A percentile compares a stretch with the other conserved stretches of the same genome.
These are phyloP conservation scores for Pythium aristosporum DNA, from an alignment of 352 stramenopile species.

Conservation along the genomic window DNA sequence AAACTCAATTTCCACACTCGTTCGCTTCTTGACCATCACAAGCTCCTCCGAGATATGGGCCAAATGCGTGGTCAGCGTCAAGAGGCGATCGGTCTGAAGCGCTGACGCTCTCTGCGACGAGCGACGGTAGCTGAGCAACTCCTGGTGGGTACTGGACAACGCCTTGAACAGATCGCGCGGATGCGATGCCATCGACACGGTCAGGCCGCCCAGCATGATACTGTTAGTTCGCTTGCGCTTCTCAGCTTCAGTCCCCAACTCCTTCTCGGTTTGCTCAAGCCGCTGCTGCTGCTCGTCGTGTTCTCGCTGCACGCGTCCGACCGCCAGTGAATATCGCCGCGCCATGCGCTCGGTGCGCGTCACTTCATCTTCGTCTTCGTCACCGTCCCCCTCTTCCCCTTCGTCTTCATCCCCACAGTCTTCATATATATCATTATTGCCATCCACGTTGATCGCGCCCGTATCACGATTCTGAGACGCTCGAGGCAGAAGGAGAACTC, in stretches of 20 bases:
- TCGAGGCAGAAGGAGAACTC: slow-evolving; percentile 7
- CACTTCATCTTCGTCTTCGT: slow-evolving; percentile 33
- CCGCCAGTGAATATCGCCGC: slow-evolving; percentile 51
- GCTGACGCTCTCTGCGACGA: slow-evolving; percentile 50
- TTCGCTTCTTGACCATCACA: slow-evolving; percentile 62
- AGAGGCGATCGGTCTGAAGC: slow-evolving; percentile 54
- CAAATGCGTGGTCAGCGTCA: slow-evolving; percentile 66
- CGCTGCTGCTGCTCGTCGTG: slow-evolving; percentile 48
- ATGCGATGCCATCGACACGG: slow-evolving; percentile 56
- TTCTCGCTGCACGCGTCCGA: slow-evolving; percentile 50
- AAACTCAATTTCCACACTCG: slow-evolving; percentile 54
- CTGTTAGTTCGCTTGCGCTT: slow-evolving; percentile 58
- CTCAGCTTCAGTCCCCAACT: slow-evolving; percentile 38
- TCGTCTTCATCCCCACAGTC: slow-evolving; percentile 2
- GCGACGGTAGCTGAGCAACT: slow-evolving; percentile 42
- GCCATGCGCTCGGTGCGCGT: slow-evolving; percentile 47
- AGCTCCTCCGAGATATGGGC: slow-evolving; percentile 67
- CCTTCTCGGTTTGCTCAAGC: slow-evolving; percentile 40
- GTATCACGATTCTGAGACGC: neutral
- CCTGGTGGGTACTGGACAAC: slow-evolving; percentile 41
- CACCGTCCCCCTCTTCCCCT: slow-evolving; percentile 15
- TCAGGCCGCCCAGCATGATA: slow-evolving; percentile 48
- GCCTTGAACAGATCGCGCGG: slow-evolving; percentile 67
- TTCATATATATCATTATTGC: slow-evolving; percentile 2
- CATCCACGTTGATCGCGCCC: slow-evolving; percentile 5